Percentiles rank a stretch among this genome's conserved stretches.
Conservation (phyloP, 441 rosid genomes). For the Eruca vesicaria region DNA sequence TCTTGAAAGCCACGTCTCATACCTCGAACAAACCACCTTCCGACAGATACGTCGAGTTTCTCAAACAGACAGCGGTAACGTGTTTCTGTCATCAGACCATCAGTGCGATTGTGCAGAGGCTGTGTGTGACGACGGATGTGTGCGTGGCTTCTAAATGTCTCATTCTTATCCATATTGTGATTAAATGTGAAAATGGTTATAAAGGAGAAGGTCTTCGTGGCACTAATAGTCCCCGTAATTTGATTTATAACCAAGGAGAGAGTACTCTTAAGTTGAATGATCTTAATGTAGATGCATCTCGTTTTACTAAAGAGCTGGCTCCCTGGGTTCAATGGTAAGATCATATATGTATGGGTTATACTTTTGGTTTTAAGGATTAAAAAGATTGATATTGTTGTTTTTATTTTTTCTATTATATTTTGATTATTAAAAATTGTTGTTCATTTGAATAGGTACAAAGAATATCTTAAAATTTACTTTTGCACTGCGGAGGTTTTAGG, state of each 20-base stretch:
- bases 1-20: slow-evolving; percentile 30
- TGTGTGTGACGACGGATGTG: slow-evolving; percentile 14
- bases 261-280: slow-evolving; percentile 5
- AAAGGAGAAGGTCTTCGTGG: neutral
- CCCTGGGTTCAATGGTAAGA: slow-evolving; percentile 29
- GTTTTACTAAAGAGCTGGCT: slow-evolving; percentile 12
- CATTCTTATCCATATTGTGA: slow-evolving; percentile 21
- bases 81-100: slow-evolving; percentile 8
- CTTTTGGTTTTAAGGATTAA: neutral
- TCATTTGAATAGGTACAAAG: slow-evolving; percentile 22
- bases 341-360: neutral
- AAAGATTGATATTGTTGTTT: neutral
- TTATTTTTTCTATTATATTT: neutral
- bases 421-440: neutral
- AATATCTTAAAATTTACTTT: slow-evolving; percentile 16
- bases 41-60: slow-evolving; percentile 3
- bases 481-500: slow-evolving; percentile 14
- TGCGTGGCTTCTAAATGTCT: slow-evolving; percentile 27
- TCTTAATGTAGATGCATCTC: slow-evolving; percentile 13
- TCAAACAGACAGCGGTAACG: slow-evolving; percentile 4
- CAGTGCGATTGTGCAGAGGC: neutral
- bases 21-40: slow-evolving; percentile 15
- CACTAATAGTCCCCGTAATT: neutral
- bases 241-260: slow-evolving; percentile 14
- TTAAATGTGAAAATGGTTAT: slow-evolving; percentile 4